Percentiles rank a stretch among this genome's conserved stretches.
Conservation (phyloP, 495 filamentous ascomycete species). For the Aspergillus homomorphus region DNA sequence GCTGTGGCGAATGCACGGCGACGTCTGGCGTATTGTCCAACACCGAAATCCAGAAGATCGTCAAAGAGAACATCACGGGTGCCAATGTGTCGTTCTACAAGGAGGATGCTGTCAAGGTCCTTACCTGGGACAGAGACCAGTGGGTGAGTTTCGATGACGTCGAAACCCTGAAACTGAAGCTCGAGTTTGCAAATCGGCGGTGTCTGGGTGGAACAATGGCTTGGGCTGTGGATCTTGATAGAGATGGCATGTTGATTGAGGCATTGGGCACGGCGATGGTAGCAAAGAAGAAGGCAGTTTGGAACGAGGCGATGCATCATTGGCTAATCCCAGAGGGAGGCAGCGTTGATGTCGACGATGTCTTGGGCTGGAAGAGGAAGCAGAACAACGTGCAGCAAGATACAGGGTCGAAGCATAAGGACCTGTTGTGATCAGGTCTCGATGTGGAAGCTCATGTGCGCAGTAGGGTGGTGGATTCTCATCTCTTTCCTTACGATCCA, state of each 20-base stretch:
- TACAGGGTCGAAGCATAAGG: too few relatives aligned
- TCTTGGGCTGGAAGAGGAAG: too few relatives aligned
- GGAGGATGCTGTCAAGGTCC: constrained; percentile 31
- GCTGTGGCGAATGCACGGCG: constrained; percentile 35
- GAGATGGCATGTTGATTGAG: not conserved
- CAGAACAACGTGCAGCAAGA: too few relatives aligned
- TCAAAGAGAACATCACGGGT: not conserved
- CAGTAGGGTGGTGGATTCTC: too few relatives aligned
- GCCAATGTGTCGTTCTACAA: constrained; percentile 9
- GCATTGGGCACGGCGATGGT: not conserved
- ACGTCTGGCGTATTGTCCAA: constrained; percentile 20
- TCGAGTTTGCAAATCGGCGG: constrained; percentile 35
- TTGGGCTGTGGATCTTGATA: constrained; percentile 23
- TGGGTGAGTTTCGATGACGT: constrained; percentile 50
- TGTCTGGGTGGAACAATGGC: constrained; percentile 29
- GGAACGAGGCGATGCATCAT: not conserved
- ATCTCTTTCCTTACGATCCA: too few relatives aligned
- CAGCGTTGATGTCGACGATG: too few relatives aligned
- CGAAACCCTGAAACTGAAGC: constrained; percentile 39
- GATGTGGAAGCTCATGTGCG: too few relatives aligned
- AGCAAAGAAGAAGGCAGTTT: not conserved
- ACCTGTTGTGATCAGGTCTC: too few relatives aligned
- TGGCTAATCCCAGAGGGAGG: too few relatives aligned
- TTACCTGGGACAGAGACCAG: constrained; percentile 39
- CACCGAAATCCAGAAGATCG: constrained; percentile 20